Base-by-base conservation (phyloP, 2,329 filamentous ascomycete species). In the Niveomyces coronatus region DNA sequence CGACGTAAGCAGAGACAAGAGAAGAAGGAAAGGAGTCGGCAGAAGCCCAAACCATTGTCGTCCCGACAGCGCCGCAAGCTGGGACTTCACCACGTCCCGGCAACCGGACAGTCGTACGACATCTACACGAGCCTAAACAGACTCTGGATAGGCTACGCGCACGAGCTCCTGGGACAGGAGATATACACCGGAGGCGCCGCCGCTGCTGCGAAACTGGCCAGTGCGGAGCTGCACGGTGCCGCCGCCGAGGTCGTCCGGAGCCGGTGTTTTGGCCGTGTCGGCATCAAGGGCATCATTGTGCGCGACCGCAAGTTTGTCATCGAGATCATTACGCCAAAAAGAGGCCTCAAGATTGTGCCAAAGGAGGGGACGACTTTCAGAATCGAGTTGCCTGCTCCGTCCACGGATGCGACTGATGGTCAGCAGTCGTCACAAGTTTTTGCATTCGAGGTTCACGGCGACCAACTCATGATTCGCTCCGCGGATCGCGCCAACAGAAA, bases 151-250 rank as follows among this genome's bases (percentile, higher is more conserved):
- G 79, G 74, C 3, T 98, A 98, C 59, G 82, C 91, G 52, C 75
- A 79, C 38, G 88, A 95, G 48, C 65, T 95, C 0, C 61, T 96
- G 1, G 82, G 81, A 5, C 53, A 74, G 39, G 71, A 74, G 44
- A 55, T 76, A 3, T 68, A 68, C 44, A 63, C 65, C 1, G 68
- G 80, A 14, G 74, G 74, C 0, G 63, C 74, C 3, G 48, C 60
- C 5, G 71, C 79, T 3, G 83, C 80, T 5, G 82, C 82, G 4
- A 83, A 91, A 58, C 64, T 98, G 23, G 79, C 76, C 31, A 85
- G 81, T 41, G 89, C 88, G 2, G 91, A 98, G 60, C 89, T 87
- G 51, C 88, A 96, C 56, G 91, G 91, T 2, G 88, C 89, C 13
- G 66, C 78, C 48, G 58, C 95, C 15, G 78, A 87, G 61, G 85